Conservation (phyloP, 768 basidiomycete genomes). For the Leucosporidium creatinivorum region DNA sequence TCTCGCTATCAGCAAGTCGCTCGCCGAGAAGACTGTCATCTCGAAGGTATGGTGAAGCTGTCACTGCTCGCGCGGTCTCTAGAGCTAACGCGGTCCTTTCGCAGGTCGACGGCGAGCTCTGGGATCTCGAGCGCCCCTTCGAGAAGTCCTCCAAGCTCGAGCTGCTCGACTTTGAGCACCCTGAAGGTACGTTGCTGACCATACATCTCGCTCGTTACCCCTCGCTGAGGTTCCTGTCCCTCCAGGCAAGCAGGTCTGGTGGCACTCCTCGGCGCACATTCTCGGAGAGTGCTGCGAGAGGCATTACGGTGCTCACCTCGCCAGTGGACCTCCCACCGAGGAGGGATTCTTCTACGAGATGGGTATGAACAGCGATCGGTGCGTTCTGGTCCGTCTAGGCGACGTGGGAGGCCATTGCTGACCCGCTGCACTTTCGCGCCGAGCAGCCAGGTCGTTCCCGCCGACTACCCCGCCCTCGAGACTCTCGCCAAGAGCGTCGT, state of each 20-base stretch:
- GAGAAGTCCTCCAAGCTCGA: constrained; percentile 74
- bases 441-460: constrained; percentile 61
- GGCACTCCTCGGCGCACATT: constrained; percentile 99
- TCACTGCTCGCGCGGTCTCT: neutral
- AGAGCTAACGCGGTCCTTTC: neutral
- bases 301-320: constrained; percentile 94
- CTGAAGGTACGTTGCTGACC: constrained; percentile 55
- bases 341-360: constrained; percentile 99
- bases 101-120: constrained; percentile 75
- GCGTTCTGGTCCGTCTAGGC: constrained; percentile 4
- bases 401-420: neutral
- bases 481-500: constrained; percentile 76
- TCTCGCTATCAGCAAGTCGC: constrained; percentile 72
- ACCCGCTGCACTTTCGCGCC: neutral
- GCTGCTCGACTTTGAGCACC: constrained; percentile 83
- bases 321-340: constrained; percentile 91
- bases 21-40: constrained; percentile 84
- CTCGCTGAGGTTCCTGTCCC: constrained; percentile 26
- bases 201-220: neutral
- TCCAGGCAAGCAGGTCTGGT: constrained; percentile 90
- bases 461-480: constrained; percentile 83
- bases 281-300: constrained; percentile 92
- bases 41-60: constrained; percentile 59
- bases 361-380: constrained; percentile 71
- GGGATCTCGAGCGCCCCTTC: constrained; percentile 94